Percentiles rank a stretch among this genome's conserved stretches.
These are phyloP conservation scores for Ilyonectria sp. DNA, from an alignment of 2,329 filamentous ascomycete species.

Conservation along the genomic window DNA sequence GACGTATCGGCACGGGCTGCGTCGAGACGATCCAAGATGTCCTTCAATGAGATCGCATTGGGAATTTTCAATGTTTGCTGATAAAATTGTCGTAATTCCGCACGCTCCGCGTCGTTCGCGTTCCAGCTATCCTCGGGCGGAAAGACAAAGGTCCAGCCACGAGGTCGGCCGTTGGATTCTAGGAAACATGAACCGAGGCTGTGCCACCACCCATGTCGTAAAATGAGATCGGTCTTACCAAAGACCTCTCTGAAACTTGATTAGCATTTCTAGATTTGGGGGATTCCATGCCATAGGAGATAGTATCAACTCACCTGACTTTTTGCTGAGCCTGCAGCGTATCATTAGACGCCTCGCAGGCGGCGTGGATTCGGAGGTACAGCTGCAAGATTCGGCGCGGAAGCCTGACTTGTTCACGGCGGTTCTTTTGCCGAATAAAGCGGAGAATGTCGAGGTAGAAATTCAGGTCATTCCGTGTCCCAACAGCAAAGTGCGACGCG, in stretches of 20 bases:
- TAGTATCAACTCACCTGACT: slow-evolving; percentile 35
- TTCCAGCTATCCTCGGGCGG: slow-evolving; percentile 39
- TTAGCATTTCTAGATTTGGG: not conserved
- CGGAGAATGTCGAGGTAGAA: slow-evolving; percentile 43
- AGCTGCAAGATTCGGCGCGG: slow-evolving; percentile 42
- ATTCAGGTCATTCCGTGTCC: slow-evolving; percentile 34
- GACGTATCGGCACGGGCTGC: too few relatives aligned
- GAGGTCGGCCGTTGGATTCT: not conserved
- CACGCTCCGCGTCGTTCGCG: slow-evolving; percentile 42
- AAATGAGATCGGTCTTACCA: slow-evolving; percentile 34
- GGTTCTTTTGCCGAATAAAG: slow-evolving; percentile 30
- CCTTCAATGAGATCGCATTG: slow-evolving; percentile 31
- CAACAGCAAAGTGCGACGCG: slow-evolving; percentile 31
- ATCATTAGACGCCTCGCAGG: slow-evolving; percentile 37
- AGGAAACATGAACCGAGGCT: slow-evolving; percentile 32
- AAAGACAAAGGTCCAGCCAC: slow-evolving; percentile 35
- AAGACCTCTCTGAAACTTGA: slow-evolving; percentile 12
- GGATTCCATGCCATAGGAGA: not conserved
- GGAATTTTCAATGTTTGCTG: slow-evolving; percentile 34
- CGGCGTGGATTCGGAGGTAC: slow-evolving; percentile 44
- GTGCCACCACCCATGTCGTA: not conserved
- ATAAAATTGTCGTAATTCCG: slow-evolving; percentile 39
- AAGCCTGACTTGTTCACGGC: slow-evolving; percentile 32
- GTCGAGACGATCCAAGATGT: slow-evolving; percentile 30
- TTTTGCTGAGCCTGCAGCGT: slow-evolving; percentile 21